These are phyloP conservation scores for Trapa incisa DNA, from an alignment of 345 rosid genomes.

Conservation along the genomic window DNA sequence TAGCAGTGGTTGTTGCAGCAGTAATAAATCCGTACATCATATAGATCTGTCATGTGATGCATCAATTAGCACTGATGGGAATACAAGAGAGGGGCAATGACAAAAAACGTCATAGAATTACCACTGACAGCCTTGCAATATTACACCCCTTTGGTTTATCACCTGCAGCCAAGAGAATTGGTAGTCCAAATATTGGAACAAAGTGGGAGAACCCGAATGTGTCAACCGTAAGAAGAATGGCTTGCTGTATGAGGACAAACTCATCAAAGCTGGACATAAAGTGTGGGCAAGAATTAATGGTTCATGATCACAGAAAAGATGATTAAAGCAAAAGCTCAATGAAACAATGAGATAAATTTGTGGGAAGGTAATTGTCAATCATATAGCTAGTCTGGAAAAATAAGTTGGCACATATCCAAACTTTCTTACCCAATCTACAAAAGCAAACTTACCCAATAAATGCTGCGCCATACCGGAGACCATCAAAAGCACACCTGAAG, in stretches of 20 bases:
- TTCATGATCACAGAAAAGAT: neutral
- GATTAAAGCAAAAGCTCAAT: neutral
- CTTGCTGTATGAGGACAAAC: slow-evolving; percentile 75
- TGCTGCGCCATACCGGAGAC: slow-evolving; percentile 90
- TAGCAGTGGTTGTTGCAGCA: slow-evolving; percentile 43
- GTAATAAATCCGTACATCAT: slow-evolving; percentile 57
- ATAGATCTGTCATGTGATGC: slow-evolving; percentile 33
- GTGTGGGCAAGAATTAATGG: neutral
- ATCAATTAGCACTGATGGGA: neutral
- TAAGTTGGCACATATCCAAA: neutral
- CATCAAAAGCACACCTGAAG: slow-evolving; percentile 92
- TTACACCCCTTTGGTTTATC: slow-evolving; percentile 13
- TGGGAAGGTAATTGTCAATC: neutral
- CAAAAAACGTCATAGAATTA: slow-evolving; percentile 15
- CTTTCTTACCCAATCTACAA: neutral
- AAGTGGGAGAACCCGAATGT: slow-evolving; percentile 82
- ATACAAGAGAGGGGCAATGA: neutral
- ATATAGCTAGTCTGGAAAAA: neutral
- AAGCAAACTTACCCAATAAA: slow-evolving; percentile 65
- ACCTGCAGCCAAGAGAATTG: slow-evolving; percentile 25
- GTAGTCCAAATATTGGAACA: slow-evolving; percentile 71
- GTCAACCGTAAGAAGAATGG: slow-evolving; percentile 71
- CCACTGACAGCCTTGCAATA: slow-evolving; percentile 34
- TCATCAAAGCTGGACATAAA: slow-evolving; percentile 71
- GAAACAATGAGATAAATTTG: neutral